Evolutionary conservation across 345 rosid species (phyloP), one percentile per base, ranked within the genome.

Genomic region (Melastoma malabathricum): DNA sequence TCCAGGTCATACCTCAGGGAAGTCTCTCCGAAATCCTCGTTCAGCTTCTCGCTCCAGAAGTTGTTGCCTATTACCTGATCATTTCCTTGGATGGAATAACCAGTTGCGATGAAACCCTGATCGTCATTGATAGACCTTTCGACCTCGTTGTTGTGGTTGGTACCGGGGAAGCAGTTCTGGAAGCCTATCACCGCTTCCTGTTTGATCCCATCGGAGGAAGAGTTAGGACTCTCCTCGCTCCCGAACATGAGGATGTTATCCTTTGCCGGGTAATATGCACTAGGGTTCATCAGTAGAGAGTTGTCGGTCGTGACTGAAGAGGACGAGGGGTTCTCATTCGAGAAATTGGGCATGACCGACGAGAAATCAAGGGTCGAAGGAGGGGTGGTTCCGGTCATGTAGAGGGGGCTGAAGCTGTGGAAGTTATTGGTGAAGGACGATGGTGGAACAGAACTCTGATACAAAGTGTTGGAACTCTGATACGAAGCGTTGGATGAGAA

Each of bases 201-300:
- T 48, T 77, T 77, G 65, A 77, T 64, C 69, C 65, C 75, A 15
- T 74, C 83, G 49, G 72, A 85, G 61, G 82, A 81, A 12, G 82
- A 74, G 31, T 75, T 81, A 64, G 75, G 76, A 38, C 85, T 78
- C 58, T 73, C 72, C 60, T 63, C 85, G 68, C 79, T 69, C 22
- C 89, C 85, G 74, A 75, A 75, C 54, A 66, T 56, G 23, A 81
- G 59, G 16, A 76, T 44, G 59, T 77, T 79, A 19, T 66, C 72
- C 44, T 51, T 43, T 31, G 5, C 41, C 54, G 41, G 54, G 41
- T 34, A 34, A 34, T 34, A 49, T 18, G 15, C 15, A 3, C 31
- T 48, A 64, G 48, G 67, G 47, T 51, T 57, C 47, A 1, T 59
- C 50, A 50, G 53, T 50, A 39, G 19, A 18, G 53, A 39, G 17